Percentiles rank a stretch among this genome's conserved stretches.
Evolutionary conservation across 164 flowering plant genomes (phyloP).

Genomic region (Umbilicus rupestris): DNA sequence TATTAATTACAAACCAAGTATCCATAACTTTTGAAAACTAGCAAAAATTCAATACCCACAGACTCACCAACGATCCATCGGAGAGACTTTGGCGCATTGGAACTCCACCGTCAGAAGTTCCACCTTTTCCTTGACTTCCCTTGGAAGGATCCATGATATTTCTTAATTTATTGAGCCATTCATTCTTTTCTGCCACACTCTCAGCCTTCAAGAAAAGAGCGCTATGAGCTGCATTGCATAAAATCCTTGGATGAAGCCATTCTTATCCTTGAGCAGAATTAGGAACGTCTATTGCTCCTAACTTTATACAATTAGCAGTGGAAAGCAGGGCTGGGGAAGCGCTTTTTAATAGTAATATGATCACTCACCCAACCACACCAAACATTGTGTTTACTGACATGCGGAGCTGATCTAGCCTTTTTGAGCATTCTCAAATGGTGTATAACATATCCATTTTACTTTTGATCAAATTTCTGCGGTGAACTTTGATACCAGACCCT

Average conservation of each 20-base stretch:
- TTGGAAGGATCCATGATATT: constrained; percentile 47
- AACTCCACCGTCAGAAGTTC: constrained; percentile 34
- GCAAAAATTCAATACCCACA: not conserved
- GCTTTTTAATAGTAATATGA: not conserved
- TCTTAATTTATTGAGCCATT: constrained; percentile 74
- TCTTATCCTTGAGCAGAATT: constrained; percentile 1
- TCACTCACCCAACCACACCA: not conserved
- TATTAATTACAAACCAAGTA: not conserved
- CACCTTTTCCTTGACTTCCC: constrained; percentile 47
- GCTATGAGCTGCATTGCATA: constrained; percentile 66
- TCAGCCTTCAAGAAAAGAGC: constrained; percentile 85
- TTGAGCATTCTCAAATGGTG: too few relatives aligned
- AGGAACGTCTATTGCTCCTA: not conserved
- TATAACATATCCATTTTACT: too few relatives aligned
- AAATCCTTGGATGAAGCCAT: not conserved
- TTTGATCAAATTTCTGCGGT: too few relatives aligned
- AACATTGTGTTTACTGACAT: not conserved
- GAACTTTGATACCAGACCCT: too few relatives aligned
- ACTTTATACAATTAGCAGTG: not conserved
- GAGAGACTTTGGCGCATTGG: constrained; percentile 83
- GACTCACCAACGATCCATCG: constrained; percentile 91
- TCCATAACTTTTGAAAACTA: not conserved
- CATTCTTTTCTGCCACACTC: constrained; percentile 64
- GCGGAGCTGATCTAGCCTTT: not conserved
- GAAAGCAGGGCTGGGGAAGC: not conserved